Percentiles rank a stretch among this genome's conserved stretches.
These are phyloP conservation scores for Salvia splendens DNA, from an alignment of 257 asterid species.

Conservation along the genomic window DNA sequence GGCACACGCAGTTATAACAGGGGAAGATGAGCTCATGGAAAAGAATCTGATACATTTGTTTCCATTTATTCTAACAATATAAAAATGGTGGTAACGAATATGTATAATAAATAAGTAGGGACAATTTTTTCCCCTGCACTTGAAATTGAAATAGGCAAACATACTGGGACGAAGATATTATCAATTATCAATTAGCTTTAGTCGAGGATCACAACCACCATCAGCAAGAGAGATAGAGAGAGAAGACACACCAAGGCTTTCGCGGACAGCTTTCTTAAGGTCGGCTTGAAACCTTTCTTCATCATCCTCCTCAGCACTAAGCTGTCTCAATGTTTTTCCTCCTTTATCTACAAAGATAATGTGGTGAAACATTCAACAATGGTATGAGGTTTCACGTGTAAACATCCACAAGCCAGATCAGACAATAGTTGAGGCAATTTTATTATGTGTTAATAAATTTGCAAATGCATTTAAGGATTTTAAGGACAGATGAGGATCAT, in stretches of 20 bases:
- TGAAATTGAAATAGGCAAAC: slow-evolving; percentile 15
- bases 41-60: slow-evolving; percentile 1
- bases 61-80: slow-evolving; percentile 13
- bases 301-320: slow-evolving; percentile 78
- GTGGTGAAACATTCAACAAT: slow-evolving; percentile 27
- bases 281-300: slow-evolving; percentile 97
- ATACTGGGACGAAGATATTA: slow-evolving; percentile 2
- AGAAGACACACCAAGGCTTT: slow-evolving; percentile 73
- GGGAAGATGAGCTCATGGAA: slow-evolving; percentile 10
- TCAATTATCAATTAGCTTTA: slow-evolving; percentile 9
- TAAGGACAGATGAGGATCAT: not conserved
- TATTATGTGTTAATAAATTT: slow-evolving; percentile 7
- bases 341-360: slow-evolving; percentile 48
- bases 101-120: not conserved
- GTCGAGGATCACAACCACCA: slow-evolving; percentile 24
- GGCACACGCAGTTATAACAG: not conserved
- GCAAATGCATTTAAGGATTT: not conserved
- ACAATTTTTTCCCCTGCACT: slow-evolving; percentile 13
- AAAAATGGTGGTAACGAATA: not conserved
- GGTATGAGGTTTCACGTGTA: not conserved
- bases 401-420: slow-evolving; percentile 29
- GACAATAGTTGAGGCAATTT: not conserved
- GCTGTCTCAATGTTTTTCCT: slow-evolving; percentile 64
- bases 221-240: slow-evolving; percentile 8
- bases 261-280: slow-evolving; percentile 81